Evolutionary conservation across 495 filamentous ascomycete genomes (phyloP).

Genomic region (Penicillium diatomitis): DNA sequence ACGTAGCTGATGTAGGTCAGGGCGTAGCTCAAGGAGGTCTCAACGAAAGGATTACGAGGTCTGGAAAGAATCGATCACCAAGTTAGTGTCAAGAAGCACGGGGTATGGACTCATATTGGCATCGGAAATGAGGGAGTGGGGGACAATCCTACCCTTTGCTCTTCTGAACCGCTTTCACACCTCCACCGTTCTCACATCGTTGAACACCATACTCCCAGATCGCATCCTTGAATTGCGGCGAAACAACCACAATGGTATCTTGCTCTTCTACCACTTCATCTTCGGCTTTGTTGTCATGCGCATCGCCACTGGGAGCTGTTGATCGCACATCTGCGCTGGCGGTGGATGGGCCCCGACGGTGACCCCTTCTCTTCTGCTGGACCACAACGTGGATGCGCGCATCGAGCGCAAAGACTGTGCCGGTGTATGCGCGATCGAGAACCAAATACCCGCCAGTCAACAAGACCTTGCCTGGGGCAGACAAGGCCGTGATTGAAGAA

Average conservation of each 20-base stretch:
- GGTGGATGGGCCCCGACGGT: constrained; percentile 16
- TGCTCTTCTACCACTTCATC: constrained; percentile 27
- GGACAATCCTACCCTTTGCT: constrained; percentile 58
- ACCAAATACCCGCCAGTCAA: constrained; percentile 93
- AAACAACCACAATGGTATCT: constrained; percentile 64
- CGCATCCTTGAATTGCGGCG: constrained; percentile 81
- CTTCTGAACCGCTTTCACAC: constrained; percentile 64
- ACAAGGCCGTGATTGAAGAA: constrained; percentile 51
- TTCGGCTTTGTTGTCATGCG: background rate
- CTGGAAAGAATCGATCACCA: constrained; percentile 9
- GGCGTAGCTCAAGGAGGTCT: constrained; percentile 80
- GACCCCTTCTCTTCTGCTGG: constrained; percentile 38
- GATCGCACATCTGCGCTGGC: constrained; percentile 13
- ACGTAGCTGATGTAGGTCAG: constrained; percentile 67
- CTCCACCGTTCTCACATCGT: constrained; percentile 57
- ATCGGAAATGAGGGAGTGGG: background rate
- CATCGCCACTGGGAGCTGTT: constrained; percentile 2
- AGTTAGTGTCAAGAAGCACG: background rate
- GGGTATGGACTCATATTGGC: constrained; percentile 4
- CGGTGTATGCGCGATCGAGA: constrained; percentile 79
- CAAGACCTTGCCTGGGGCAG: constrained; percentile 92
- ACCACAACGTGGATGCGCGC: constrained; percentile 85
- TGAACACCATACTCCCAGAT: constrained; percentile 78
- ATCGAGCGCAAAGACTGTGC: constrained; percentile 87
- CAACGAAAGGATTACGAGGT: constrained; percentile 70